Evolutionary conservation across 2,329 filamentous ascomycete genomes (phyloP), one percentile per base, ranked within the genome.

Genomic region (Ampelomyces quisqualis): DNA sequence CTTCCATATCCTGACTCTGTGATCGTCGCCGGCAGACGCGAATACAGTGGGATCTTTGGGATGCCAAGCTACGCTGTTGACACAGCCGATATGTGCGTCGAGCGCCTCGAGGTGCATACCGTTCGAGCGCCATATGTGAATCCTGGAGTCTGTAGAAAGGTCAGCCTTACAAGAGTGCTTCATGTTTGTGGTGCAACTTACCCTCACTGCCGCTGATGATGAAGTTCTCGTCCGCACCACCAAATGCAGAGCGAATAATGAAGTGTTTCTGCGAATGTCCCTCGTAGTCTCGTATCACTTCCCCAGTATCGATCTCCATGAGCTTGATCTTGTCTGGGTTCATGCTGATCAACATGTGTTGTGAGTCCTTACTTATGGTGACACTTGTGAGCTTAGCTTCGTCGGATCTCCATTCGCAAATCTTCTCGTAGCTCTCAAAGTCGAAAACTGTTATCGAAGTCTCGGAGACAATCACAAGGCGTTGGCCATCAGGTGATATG

Each of bases 101-200:
- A 97, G 73, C 33, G 80, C 84, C 60, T 90, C 87, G 5, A 98
- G 81, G 1, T 85, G 76, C 5, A 78, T 75, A 5, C 88, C 89
- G 23, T 86, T 85, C 67, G 89, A 93, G 66, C 95, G 88, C 89
- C 90, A 97, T 47, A 98, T 88, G 64, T 89, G 85, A 28, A 97
- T 79, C 40, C 79, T 77, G 2, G 80, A 80, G 67, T 85, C 82
- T 84, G 3, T 22, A 1, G 11, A 4, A 10, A 5, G 28, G 4
- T 21, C 11, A 24, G 34, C 1, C 10, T 26, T 9, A 8, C 11
- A 5, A 11, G 7, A 6, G 7, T n/a, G n/a, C n/a, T n/a, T n/a
- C n/a, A 20, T 18, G n/a, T 7, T 7, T 26, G 3, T 26, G 9
- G 9, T 26, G 14, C 8, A 15, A 51, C 74, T 59, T 72, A 90